A percentile compares a stretch with the other conserved stretches of the same genome.
Conservation (phyloP, 225 moss, liverwort and hornwort species). For the Sphagnum tenellum region DNA sequence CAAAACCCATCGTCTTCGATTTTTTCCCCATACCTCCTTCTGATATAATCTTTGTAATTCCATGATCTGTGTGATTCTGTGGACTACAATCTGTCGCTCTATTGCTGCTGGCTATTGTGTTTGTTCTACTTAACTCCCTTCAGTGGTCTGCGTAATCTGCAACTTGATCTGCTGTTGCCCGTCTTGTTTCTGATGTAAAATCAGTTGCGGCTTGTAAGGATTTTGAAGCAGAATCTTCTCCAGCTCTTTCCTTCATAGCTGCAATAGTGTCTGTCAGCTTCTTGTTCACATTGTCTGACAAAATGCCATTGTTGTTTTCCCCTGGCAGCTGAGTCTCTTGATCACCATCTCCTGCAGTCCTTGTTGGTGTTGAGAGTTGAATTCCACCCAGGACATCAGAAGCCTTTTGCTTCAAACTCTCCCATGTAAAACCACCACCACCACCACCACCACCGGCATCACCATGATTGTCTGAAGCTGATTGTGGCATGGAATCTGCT, state of each 20-base stretch:
- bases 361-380: conserved; percentile 8
- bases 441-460: not conserved
- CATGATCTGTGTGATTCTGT: too few relatives aligned
- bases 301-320: not conserved
- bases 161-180: conserved; percentile 43
- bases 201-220: conserved; percentile 5
- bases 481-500: not conserved
- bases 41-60: too few relatives aligned
- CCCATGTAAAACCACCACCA: conserved; percentile 14
- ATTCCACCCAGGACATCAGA: conserved; percentile 23
- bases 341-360: conserved; percentile 9
- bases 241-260: conserved; percentile 28
- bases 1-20: too few relatives aligned
- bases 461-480: not conserved
- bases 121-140: not conserved
- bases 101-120: too few relatives aligned
- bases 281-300: conserved; percentile 13
- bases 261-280: conserved; percentile 25
- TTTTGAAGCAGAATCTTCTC: not conserved
- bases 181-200: conserved; percentile 35
- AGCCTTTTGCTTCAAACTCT: conserved; percentile 26
- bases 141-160: conserved; percentile 34
- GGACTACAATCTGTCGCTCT: too few relatives aligned
- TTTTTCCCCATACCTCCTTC: too few relatives aligned
- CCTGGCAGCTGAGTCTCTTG: conserved; percentile 10